Conservation (phyloP, 495 filamentous ascomycete species). For the Bombardia bombarda region DNA sequence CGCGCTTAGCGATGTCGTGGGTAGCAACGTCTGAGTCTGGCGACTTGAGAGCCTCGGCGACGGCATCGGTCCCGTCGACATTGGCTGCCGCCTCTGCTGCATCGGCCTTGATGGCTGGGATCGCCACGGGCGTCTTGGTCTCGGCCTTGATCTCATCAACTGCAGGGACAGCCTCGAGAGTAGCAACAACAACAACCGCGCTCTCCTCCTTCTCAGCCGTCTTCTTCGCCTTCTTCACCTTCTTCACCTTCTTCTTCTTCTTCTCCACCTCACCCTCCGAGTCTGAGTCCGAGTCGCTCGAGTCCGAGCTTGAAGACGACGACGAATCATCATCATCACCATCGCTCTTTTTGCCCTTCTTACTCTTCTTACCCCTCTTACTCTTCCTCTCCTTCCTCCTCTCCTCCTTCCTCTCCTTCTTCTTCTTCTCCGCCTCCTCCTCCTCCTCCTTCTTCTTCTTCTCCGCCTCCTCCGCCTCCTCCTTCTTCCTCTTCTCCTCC, state of each 20-base stretch:
- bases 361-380: conserved; percentile 10
- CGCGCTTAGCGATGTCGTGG: not conserved
- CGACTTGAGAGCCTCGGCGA: not conserved
- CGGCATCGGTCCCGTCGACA: not conserved
- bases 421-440: conserved; percentile 18
- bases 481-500: conserved; percentile 28
- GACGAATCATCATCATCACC: conserved; percentile 1
- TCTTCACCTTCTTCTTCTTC: conserved; percentile 12
- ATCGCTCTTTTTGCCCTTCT: conserved; percentile 5
- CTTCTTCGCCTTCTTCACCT: conserved; percentile 9
- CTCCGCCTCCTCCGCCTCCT: conserved; percentile 25
- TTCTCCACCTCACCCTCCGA: conserved; percentile 8
- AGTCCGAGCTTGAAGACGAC: conserved; percentile 7
- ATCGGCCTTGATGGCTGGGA: not conserved
- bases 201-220: conserved; percentile 5
- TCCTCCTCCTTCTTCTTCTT: conserved; percentile 21
- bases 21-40: not conserved
- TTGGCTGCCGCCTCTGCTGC: not conserved
- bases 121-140: not conserved
- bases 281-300: conserved; percentile 8
- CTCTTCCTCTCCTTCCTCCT: conserved; percentile 13
- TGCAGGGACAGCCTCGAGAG: too few relatives aligned
- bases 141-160: not conserved
- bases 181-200: conserved; percentile 2
- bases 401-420: conserved; percentile 19